Evolutionary conservation across 495 filamentous ascomycete species (phyloP), one percentile per base, ranked within the genome.

Genomic region (Usnea hakonensis): DNA sequence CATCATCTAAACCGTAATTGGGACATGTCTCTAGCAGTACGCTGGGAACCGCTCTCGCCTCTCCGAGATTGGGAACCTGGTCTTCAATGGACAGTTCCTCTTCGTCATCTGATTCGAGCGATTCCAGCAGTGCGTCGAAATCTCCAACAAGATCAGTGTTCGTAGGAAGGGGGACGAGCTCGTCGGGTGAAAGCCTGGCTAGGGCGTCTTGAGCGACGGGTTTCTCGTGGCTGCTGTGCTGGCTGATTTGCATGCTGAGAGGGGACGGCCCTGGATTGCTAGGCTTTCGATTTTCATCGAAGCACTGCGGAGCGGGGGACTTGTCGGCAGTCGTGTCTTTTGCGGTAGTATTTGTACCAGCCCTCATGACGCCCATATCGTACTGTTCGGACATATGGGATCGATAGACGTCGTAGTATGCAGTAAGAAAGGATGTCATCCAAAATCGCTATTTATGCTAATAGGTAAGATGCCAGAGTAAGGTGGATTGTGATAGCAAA

Each of bases 71-170:
- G 26, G 78, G 78, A 26, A 82, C 81, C 33, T 87, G 84, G 7
- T 75, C 70, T 11, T 74, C 71, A 26, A 63, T 67, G 35, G 33
- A 36, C 11, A 85, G 83, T 32, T 85, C 84, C 6, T 73, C 76
- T 38, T 85, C 88, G 71, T 92, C 89, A 60, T 88, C 77, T 17
- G 85, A 88, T 72, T 91, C 85, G 58, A 96, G 85, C 65, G 91
- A 90, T 64, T 89, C 85, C 62, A 96, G 92, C 65, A 96, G 80
- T 60, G 81, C 79, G 69, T 93, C 87, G 61, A 96, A 88, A 68
- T 90, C 84, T 75, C 87, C 84, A 64, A 86, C 83, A 28, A 87
- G 82, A 43, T 87, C 85, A 14, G 36, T 61, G 32, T 33, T 14
- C 8, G 48, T 28, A n/a, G 35, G 46, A 32, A 48, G 23, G 35